phyloP scores from a whole-genome alignment of 129 eudicot genomes.

The Rutidosis leptorrhynchoides region DNA sequence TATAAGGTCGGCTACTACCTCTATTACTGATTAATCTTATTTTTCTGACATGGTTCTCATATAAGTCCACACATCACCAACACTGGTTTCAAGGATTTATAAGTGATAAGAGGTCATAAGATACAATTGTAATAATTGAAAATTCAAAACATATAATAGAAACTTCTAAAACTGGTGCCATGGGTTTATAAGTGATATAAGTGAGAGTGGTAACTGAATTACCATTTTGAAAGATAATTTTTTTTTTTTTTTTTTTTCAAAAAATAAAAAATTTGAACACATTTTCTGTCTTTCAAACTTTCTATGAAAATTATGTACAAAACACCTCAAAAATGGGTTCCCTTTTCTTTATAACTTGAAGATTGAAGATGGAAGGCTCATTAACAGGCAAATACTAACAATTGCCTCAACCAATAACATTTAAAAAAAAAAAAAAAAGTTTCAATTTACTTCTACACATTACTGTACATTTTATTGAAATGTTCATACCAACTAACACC shows the following conservation, averaged over 20 bases:
- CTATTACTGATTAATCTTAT: no score
- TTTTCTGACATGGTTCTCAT: neutral
- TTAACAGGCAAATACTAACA: constrained; percentile 17
- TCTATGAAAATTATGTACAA: no score
- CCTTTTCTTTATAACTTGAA: constrained; percentile 1
- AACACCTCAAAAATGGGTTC: constrained; percentile 16
- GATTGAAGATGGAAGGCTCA: constrained; percentile 32
- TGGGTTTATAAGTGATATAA: no score
- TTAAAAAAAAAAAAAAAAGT: neutral
- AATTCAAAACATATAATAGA: constrained; percentile 54
- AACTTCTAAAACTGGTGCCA: constrained; percentile 46
- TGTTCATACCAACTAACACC: neutral
- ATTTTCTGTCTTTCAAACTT: neutral
- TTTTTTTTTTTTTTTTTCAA: no score
- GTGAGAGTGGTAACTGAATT: no score
- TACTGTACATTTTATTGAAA: neutral
- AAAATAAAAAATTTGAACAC: no score
- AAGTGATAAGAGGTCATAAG: neutral
- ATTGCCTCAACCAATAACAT: constrained; percentile 29
- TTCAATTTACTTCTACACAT: neutral
- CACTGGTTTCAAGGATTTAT: neutral
- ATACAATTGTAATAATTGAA: neutral
- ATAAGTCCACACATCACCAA: neutral
- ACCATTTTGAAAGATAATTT: neutral
- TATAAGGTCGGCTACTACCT: no score